A percentile compares a stretch with the other conserved stretches of the same genome.
These are phyloP conservation scores for Candida vartiovaarae DNA, from an alignment of 805 yeast species.

Conservation along the genomic window DNA sequence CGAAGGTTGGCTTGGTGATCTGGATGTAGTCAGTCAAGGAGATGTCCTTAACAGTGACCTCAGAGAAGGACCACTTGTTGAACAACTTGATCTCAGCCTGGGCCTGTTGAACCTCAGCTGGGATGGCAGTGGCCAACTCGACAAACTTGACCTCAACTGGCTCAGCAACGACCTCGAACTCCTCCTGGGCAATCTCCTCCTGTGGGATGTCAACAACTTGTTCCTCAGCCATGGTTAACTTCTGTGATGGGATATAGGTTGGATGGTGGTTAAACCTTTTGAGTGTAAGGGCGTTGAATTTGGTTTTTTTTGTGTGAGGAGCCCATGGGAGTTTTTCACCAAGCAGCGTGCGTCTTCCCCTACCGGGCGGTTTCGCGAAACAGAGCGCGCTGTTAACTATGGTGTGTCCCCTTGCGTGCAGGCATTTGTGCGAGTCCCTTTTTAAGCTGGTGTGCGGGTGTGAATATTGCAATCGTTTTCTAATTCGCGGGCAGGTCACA, in stretches of 20 bases:
- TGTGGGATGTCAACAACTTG: conserved; percentile 36
- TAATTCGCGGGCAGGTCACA: too few species aligned
- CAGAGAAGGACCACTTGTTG: conserved; percentile 99
- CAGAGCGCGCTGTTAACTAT: not conserved
- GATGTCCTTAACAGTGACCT: conserved; percentile 94
- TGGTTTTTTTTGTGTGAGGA: conserved; percentile 1
- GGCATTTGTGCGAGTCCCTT: not conserved
- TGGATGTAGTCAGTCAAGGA: conserved; percentile 98
- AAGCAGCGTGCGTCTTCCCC: not conserved
- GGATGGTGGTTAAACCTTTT: conserved; percentile 7
- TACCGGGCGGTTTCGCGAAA: not conserved
- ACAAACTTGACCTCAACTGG: conserved; percentile 71
- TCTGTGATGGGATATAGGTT: conserved; percentile 2
- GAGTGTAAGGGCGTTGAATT: not conserved
- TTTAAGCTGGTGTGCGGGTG: conserved; percentile 5
- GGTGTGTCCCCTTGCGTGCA: not conserved
- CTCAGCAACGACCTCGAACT: conserved; percentile 70
- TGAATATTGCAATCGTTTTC: not conserved
- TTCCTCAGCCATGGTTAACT: conserved; percentile 73
- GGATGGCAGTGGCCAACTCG: conserved; percentile 91
- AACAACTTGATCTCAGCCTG: conserved; percentile 94
- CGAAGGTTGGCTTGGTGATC: conserved; percentile 95
- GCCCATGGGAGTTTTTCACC: conserved; percentile 1
- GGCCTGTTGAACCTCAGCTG: conserved; percentile 94
- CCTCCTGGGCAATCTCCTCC: conserved; percentile 47